Evolutionary conservation across 2,329 filamentous ascomycete species (phyloP).

Genomic region (Stenocarpella maydis): DNA sequence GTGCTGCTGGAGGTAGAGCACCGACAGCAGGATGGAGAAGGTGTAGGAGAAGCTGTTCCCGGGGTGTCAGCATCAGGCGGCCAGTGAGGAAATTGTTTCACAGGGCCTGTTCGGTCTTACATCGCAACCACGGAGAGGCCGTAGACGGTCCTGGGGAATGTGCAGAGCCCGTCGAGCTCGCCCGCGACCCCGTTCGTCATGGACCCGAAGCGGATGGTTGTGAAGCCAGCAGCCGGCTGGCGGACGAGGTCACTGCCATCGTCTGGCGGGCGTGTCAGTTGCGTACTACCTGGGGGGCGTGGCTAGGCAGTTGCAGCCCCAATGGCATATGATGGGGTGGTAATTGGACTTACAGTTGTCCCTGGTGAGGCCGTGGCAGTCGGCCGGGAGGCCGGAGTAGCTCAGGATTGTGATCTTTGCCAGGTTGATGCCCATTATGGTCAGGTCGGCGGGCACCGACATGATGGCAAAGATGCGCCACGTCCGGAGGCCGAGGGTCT

Average conservation of each 20-base stretch:
- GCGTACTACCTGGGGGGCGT: too few species aligned
- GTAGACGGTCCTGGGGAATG: constrained; percentile 36
- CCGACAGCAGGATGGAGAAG: constrained; percentile 34
- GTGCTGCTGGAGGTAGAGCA: constrained; percentile 31
- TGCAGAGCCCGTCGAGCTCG: constrained; percentile 36
- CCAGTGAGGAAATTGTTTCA: neutral
- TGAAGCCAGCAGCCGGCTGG: constrained; percentile 31
- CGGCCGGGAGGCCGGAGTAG: constrained; percentile 33
- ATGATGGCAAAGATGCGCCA: constrained; percentile 36
- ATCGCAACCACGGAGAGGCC: constrained; percentile 35
- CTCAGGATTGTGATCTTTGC: constrained; percentile 38
- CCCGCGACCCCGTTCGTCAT: constrained; percentile 22
- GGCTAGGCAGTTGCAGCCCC: neutral
- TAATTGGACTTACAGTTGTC: constrained; percentile 31
- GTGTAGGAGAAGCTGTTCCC: constrained; percentile 36
- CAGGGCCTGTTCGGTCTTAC: constrained; percentile 30
- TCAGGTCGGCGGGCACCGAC: constrained; percentile 39
- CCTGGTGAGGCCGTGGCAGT: constrained; percentile 35
- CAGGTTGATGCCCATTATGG: constrained; percentile 38
- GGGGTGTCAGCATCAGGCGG: neutral
- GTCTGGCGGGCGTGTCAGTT: constrained; percentile 17
- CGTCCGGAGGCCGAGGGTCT: constrained; percentile 32
- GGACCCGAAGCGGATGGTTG: constrained; percentile 33
- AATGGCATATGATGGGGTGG: neutral
- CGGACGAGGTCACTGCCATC: constrained; percentile 32